Base-by-base conservation (phyloP, 208 protist species). In the Trypanosomatidae sp. region DNA sequence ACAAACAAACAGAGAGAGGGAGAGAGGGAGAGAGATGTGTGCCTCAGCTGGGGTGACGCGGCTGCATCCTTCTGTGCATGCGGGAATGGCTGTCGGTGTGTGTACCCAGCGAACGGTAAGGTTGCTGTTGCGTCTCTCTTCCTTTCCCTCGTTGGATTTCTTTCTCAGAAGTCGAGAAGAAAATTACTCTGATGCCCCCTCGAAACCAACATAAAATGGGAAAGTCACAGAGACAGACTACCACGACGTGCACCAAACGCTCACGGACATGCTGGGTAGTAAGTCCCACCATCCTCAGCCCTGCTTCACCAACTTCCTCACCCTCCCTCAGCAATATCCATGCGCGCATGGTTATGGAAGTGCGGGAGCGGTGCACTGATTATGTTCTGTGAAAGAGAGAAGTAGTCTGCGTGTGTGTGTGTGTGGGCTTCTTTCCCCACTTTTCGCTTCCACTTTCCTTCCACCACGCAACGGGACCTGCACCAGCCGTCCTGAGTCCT, bases 341-440 rank as follows among this genome's bases (percentile, higher is more conserved):
- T 39, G 36, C 36, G 3, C 36, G 36, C 3, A 39, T 39, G 36
- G 36, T 39, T 3, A 39, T 39, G 36, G 36, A 39, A 39, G 36
- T 39, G 36, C 36, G 36, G 36, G 36, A 39, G 36, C 36, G 36
- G 36, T 39, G 36, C 36, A 39, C 2, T 39, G 3, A 39, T 39
- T 39, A 6, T 39, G 3, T 9, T 22, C 13, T 30, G 22, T 56
- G 22, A 28, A 56, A 2, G 7, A n/a, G 52, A 28, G 22, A n/a
- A 28, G 52, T n/a, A 9, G 22, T 15, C 52, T n/a, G 10, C 19
- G 58, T 25, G 58, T 62, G 58, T 62, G 30, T 62, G n/a, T 33
- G 53, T 39, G 58, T 62, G n/a, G 9, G 58, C 69, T 56, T 69
- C 41, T 70, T 49, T 52, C 19, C 69, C 58, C 25, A n/a, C 55